Evolutionary conservation across 257 asterid genomes (phyloP), one percentile per base, ranked within the genome.

Genomic region (Lavandula angustifolia): DNA sequence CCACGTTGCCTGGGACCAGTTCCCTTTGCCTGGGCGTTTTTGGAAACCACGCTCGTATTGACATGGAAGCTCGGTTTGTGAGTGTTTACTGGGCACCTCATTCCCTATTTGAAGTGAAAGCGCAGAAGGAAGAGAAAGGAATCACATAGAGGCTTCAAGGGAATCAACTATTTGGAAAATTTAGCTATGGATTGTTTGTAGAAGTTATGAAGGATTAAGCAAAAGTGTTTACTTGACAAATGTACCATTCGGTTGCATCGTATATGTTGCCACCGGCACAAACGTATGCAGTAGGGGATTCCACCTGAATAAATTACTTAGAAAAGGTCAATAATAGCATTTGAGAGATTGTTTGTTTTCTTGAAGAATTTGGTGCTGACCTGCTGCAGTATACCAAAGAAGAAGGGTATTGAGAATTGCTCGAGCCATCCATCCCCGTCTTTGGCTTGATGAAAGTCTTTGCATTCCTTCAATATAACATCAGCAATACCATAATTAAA

Each of bases 351-450:
- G 37, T 38, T 9, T 3, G 40, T 11, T 59, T 18, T 22, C 65
- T 12, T 59, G 9, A 4, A 1, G 9, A 40, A 18, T 35, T 32
- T 5, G 44, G 46, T 66, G 33, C 62, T 51, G 65, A 87, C 98
- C 90, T 89, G 90, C 82, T 87, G 95, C 59, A 92, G 80, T 38
- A 89, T 61, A 68, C 99, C 99, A 57, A 87, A 92, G 68, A 89
- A 67, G 62, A 92, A 70, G 63, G 96, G 94, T 46, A 80, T 95
- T 37, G 94, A 83, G 66, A 91, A 76, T 76, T 92, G 97, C 74
- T 92, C 99, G 14, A 92, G 94, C 99, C 99, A 92, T 67, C 99
- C 99, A 62, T 92, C 97, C 64, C 99, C 99, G 60, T 92, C 97
- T 82, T 87, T 92, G 54, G 97, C 97, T 60, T 33, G 91, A 83